Conservation (phyloP, 805 yeast species). For the Lachancea dasiensis region DNA sequence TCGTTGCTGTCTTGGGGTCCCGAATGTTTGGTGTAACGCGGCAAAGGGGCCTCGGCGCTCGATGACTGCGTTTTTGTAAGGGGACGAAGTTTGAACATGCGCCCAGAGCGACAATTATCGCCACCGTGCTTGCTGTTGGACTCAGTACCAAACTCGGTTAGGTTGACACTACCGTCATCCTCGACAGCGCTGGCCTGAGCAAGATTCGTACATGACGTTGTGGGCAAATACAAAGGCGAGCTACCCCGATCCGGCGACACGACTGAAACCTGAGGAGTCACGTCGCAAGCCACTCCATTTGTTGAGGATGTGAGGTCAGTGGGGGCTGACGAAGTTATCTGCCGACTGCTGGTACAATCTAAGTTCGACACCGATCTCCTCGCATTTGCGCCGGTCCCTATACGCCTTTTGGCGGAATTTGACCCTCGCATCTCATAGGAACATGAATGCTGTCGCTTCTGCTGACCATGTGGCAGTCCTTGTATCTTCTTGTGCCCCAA, state of each 20-base stretch:
- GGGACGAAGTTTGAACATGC: neutral
- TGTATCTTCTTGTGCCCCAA: neutral
- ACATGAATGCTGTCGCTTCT: constrained; percentile 7
- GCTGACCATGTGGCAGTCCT: neutral
- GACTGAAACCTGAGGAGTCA: constrained; percentile 7
- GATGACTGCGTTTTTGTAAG: neutral
- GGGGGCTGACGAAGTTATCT: neutral
- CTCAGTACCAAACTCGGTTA: constrained; percentile 8
- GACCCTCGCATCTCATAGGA: neutral
- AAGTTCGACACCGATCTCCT: neutral
- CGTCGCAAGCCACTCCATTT: neutral
- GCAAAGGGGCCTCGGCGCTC: too few relatives aligned
- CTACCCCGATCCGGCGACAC: constrained; percentile 1
- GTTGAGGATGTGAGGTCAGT: neutral
- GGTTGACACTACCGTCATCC: constrained; percentile 11
- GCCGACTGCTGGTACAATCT: neutral
- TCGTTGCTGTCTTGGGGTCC: neutral
- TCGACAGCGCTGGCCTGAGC: constrained; percentile 10
- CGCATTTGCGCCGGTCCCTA: neutral
- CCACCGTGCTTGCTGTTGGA: neutral
- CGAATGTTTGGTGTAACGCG: neutral
- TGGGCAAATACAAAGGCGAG: constrained; percentile 16
- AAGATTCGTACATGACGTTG: constrained; percentile 12
- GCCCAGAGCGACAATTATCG: neutral
- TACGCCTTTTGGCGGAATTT: constrained; percentile 3